Evolutionary conservation across 805 yeast species (phyloP).

Genomic region (Henningerozyma blattae): DNA sequence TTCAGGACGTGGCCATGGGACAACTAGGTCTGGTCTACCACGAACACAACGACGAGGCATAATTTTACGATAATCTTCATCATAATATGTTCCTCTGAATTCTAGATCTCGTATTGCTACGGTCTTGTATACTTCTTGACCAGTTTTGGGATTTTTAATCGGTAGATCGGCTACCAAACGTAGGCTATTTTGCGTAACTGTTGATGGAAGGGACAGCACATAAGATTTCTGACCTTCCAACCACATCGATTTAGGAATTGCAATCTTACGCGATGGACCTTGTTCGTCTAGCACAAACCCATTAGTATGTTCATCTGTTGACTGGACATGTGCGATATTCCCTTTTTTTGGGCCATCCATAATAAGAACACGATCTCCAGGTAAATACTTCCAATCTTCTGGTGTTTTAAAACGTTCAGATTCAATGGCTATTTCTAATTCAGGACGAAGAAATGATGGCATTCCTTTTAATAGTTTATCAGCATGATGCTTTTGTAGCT

Average conservation of each 20-base stretch:
- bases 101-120: slow-evolving; percentile 71
- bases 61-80: slow-evolving; percentile 57
- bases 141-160: slow-evolving; percentile 45
- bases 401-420: slow-evolving; percentile 28
- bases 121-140: slow-evolving; percentile 37
- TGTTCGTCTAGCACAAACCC: slow-evolving; percentile 54
- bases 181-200: slow-evolving; percentile 47
- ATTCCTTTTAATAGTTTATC: slow-evolving; percentile 22
- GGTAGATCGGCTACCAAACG: slow-evolving; percentile 69
- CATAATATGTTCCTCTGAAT: slow-evolving; percentile 60
- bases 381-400: slow-evolving; percentile 47
- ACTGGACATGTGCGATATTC: slow-evolving; percentile 54
- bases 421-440: slow-evolving; percentile 21
- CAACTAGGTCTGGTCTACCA: slow-evolving; percentile 52
- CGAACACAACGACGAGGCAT: slow-evolving; percentile 70
- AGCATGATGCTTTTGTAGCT: slow-evolving; percentile 18
- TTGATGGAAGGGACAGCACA: slow-evolving; percentile 55
- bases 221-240: slow-evolving; percentile 59
- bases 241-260: slow-evolving; percentile 68
- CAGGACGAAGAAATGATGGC: slow-evolving; percentile 27
- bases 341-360: slow-evolving; percentile 63
- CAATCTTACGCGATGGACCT: slow-evolving; percentile 48
- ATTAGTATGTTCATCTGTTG: slow-evolving; percentile 48
- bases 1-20: slow-evolving; percentile 86
- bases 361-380: slow-evolving; percentile 70